These are phyloP conservation scores for Pachysolen tannophilus DNA, from an alignment of 805 yeast genomes.

Conservation along the genomic window DNA sequence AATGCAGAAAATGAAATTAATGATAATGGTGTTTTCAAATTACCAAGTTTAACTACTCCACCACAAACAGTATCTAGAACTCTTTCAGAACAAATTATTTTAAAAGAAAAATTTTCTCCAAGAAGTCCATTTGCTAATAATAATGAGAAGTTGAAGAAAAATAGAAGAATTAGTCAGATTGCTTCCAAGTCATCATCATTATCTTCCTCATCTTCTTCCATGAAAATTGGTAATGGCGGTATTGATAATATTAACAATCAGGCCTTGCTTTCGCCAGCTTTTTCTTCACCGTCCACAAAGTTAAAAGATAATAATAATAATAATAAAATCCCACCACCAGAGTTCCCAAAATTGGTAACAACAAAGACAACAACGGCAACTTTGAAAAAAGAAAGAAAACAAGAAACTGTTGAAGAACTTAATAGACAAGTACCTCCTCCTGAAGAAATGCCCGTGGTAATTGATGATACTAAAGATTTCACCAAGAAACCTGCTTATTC, in stretches of 20 bases:
- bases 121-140: neutral
- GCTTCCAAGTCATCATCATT: too few relatives aligned
- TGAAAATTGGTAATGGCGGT: too few relatives aligned
- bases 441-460: constrained; percentile 30
- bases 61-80: constrained; percentile 22
- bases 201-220: too few relatives aligned
- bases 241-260: too few relatives aligned
- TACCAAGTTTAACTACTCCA: constrained; percentile 24
- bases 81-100: constrained; percentile 3
- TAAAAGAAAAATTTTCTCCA: neutral
- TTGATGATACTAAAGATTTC: constrained; percentile 35
- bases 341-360: constrained; percentile 9
- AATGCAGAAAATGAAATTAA: neutral
- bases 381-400: constrained; percentile 8
- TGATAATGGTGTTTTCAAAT: neutral
- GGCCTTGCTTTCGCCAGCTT: constrained; percentile 26
- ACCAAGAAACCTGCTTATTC: constrained; percentile 82
- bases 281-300: constrained; percentile 34
- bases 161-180: too few relatives aligned
- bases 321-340: constrained; percentile 8
- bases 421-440: constrained; percentile 24
- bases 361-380: constrained; percentile 9
- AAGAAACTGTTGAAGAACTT: constrained; percentile 12
- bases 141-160: constrained; percentile 5
- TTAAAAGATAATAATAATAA: constrained; percentile 1